Evolutionary conservation across 1,284 basidiomycete species (phyloP).

Genomic region (Ustilago sp.): DNA sequence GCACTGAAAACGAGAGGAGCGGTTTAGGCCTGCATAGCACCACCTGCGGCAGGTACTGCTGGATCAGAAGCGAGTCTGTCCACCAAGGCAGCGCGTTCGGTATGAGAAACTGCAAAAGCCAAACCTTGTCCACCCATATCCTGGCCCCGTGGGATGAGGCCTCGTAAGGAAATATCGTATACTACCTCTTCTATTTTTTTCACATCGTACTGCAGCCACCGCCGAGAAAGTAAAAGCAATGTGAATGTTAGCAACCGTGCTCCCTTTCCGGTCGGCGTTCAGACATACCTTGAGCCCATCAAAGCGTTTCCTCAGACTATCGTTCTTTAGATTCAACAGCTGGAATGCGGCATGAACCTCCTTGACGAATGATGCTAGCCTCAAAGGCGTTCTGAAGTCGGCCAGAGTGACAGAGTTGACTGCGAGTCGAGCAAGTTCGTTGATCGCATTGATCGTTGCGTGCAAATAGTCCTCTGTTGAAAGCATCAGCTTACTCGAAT

Average conservation of each 20-base stretch:
- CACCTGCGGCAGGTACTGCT: too few relatives aligned
- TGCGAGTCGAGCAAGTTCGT: conserved; percentile 59
- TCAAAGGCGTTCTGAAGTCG: conserved; percentile 60
- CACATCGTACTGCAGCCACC: conserved; percentile 61
- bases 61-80: neutral
- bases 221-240: neutral
- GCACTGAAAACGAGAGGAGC: too few relatives aligned
- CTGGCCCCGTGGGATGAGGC: conserved; percentile 27
- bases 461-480: conserved; percentile 66
- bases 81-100: neutral
- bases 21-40: too few relatives aligned
- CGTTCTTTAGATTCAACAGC: conserved; percentile 68
- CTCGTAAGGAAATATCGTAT: conserved; percentile 64
- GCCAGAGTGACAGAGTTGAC: conserved; percentile 55
- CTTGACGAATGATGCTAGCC: conserved; percentile 62
- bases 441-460: conserved; percentile 56
- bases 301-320: conserved; percentile 63
- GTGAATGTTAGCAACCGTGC: too few relatives aligned
- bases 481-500: conserved; percentile 27
- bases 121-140: conserved; percentile 17
- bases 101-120: conserved; percentile 13
- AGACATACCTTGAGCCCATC: conserved; percentile 63
- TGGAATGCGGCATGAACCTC: conserved; percentile 65
- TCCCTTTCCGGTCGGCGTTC: too few relatives aligned
- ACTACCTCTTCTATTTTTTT: conserved; percentile 68